Conservation (phyloP, 441 rosid species). For the California macrophylla region DNA sequence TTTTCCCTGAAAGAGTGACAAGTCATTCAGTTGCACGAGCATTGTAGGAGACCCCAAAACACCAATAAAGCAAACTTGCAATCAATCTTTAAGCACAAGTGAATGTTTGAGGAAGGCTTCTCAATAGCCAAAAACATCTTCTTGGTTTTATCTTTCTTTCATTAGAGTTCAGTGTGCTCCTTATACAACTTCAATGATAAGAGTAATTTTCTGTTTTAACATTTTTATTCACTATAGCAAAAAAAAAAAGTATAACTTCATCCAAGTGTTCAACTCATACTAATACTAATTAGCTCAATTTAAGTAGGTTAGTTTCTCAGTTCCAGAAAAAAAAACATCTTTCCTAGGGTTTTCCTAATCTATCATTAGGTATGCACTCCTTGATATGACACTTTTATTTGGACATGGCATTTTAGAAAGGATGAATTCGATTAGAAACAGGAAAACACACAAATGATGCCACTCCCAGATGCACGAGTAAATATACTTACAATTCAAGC, state of each 20-base stretch:
- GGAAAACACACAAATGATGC: not conserved
- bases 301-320: not conserved
- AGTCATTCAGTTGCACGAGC: not conserved
- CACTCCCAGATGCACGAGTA: not conserved
- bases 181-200: not conserved
- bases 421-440: not conserved
- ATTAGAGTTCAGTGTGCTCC: not conserved
- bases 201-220: not conserved
- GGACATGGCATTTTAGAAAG: not conserved
- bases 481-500: not conserved
- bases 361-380: not conserved
- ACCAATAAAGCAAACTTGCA: conserved; percentile 3
- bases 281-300: not conserved
- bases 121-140: not conserved
- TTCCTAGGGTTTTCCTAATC: not conserved
- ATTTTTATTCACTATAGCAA: not conserved
- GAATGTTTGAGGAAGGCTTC: not conserved
- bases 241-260: not conserved
- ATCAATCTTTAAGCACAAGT: not conserved
- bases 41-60: not conserved
- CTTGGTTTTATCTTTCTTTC: not conserved
- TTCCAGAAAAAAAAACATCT: not conserved
- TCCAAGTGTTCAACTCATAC: not conserved
- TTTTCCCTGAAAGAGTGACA: conserved; percentile 53
- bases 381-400: not conserved